Conservation (phyloP, 306 rosid species). For the Cicer chorassanicum region DNA sequence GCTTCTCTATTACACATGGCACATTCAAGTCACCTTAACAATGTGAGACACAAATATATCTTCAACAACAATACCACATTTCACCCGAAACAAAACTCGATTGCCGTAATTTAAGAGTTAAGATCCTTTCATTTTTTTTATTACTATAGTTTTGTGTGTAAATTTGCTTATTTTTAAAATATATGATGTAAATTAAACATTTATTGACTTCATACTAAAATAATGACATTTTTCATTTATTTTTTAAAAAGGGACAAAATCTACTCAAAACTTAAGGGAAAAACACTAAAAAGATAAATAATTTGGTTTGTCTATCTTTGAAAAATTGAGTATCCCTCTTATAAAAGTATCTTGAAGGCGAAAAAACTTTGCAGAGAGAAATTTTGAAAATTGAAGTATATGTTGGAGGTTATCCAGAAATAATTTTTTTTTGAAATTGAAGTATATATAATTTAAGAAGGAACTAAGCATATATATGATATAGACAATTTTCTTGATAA, state of each 20-base stretch:
- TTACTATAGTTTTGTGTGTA: too few relatives aligned
- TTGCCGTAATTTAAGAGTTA: too few relatives aligned
- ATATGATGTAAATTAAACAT: too few relatives aligned
- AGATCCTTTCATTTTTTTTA: too few relatives aligned
- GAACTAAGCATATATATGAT: background rate
- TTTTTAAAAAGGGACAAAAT: too few relatives aligned
- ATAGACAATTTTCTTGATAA: background rate
- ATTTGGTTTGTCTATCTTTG: background rate
- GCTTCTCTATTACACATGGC: background rate
- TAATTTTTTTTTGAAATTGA: background rate
- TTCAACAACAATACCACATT: too few relatives aligned
- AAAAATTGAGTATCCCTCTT: background rate
- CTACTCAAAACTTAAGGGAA: too few relatives aligned
- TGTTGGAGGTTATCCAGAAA: background rate
- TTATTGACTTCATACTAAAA: too few relatives aligned
- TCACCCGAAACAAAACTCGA: too few relatives aligned
- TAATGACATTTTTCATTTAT: too few relatives aligned
- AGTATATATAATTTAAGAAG: too few relatives aligned
- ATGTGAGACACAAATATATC: background rate
- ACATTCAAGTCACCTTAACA: background rate
- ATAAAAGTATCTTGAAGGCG: background rate
- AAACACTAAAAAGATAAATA: background rate
- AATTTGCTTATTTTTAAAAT: too few relatives aligned
- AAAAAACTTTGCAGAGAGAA: constrained; percentile 16
- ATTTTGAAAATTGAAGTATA: background rate